Conservation (phyloP, 176 grass and related monocot species). For the Hordeum vulgare region DNA sequence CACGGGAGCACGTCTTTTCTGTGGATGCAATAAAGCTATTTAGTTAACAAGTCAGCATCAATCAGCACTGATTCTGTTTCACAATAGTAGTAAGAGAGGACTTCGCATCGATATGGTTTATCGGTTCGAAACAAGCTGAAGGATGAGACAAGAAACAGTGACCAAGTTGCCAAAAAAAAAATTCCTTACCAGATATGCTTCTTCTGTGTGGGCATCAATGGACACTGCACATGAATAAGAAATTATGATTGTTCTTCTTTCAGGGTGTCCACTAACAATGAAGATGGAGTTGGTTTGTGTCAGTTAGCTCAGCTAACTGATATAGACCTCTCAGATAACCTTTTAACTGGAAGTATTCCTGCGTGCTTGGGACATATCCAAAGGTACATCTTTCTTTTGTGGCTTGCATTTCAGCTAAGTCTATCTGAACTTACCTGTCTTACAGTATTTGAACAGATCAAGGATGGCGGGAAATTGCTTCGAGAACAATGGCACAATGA, state of each 20-base stretch:
- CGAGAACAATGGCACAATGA: conserved; percentile 32
- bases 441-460: conserved; percentile 77
- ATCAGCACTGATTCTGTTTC: conserved; percentile 1
- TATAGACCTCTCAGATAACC: conserved; percentile 80
- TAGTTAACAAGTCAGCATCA: conserved; percentile 30
- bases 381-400: conserved; percentile 52
- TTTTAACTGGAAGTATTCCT: conserved; percentile 64
- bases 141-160: neutral
- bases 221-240: neutral
- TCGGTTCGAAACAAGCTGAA: conserved; percentile 7
- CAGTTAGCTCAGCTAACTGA: conserved; percentile 45
- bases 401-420: conserved; percentile 1
- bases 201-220: neutral
- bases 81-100: neutral
- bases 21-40: neutral
- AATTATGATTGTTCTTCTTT: conserved; percentile 1
- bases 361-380: conserved; percentile 52
- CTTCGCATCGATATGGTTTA: neutral
- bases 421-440: conserved; percentile 49
- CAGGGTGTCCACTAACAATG: conserved; percentile 30
- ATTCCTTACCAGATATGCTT: neutral
- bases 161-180: neutral
- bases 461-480: conserved; percentile 80
- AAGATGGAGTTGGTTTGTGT: conserved; percentile 57
- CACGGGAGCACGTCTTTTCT: neutral